Evolutionary conservation across 176 grass and related monocot genomes (phyloP).

Genomic region (Areca catechu): DNA sequence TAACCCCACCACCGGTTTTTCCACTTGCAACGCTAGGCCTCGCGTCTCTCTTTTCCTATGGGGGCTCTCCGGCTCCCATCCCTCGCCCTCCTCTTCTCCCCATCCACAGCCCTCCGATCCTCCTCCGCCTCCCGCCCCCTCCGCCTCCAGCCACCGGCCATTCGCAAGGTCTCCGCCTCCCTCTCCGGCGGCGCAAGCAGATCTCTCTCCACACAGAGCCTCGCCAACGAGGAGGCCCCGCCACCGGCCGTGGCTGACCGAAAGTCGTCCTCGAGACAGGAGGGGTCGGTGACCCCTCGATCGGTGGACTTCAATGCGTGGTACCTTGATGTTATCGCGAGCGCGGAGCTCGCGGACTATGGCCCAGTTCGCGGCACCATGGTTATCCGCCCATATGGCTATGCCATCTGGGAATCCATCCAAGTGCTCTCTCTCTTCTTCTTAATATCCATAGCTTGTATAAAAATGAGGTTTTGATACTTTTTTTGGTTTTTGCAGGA

Average conservation of each 20-base stretch:
- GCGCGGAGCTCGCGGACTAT: slow-evolving; percentile 91
- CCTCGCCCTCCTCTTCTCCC: slow-evolving; percentile 40
- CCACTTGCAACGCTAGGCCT: slow-evolving; percentile 3
- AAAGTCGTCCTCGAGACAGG: slow-evolving; percentile 33
- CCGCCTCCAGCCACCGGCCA: background rate
- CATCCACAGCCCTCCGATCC: slow-evolving; percentile 9
- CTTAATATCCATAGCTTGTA: background rate
- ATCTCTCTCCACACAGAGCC: slow-evolving; percentile 15
- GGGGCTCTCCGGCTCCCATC: slow-evolving; percentile 62
- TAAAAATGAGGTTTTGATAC: slow-evolving; percentile 4
- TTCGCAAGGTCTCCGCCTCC: slow-evolving; percentile 20
- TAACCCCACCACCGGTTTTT: slow-evolving; percentile 13
- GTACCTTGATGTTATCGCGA: slow-evolving; percentile 88
- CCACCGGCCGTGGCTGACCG: slow-evolving; percentile 25
- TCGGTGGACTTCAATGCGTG: slow-evolving; percentile 88
- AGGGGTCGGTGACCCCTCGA: slow-evolving; percentile 79
- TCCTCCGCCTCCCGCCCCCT: slow-evolving; percentile 26
- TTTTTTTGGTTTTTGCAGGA: slow-evolving; percentile 35
- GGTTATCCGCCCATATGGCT: slow-evolving; percentile 96
- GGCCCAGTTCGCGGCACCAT: slow-evolving; percentile 89
- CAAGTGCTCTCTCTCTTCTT: slow-evolving; percentile 29
- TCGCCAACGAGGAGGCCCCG: slow-evolving; percentile 25
- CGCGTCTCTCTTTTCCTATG: slow-evolving; percentile 19
- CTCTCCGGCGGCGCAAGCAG: slow-evolving; percentile 11
- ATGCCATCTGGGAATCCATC: slow-evolving; percentile 97